A percentile compares a stretch with the other conserved stretches of the same genome.
Evolutionary conservation across 495 filamentous ascomycete species (phyloP).

Genomic region (Penicillium lagena): DNA sequence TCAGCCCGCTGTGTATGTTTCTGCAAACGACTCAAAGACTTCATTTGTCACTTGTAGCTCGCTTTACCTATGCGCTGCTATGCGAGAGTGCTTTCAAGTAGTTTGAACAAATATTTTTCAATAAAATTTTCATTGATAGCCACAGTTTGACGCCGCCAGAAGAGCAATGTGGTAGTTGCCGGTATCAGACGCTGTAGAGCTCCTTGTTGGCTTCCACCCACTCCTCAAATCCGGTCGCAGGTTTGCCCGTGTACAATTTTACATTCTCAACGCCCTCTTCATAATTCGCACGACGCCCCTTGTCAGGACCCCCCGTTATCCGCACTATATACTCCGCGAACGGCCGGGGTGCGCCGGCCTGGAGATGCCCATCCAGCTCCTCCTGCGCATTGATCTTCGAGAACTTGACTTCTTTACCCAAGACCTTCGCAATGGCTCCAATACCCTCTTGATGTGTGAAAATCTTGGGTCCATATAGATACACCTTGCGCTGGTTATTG

Average conservation of each 20-base stretch:
- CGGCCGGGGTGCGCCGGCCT: conserved; percentile 8
- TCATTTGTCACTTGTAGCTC: too few relatives aligned
- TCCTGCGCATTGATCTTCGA: conserved; percentile 10
- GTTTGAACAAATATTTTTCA: too few relatives aligned
- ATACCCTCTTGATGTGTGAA: conserved; percentile 8
- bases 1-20: too few relatives aligned
- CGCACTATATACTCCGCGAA: conserved; percentile 13
- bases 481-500: conserved; percentile 7
- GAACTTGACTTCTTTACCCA: conserved; percentile 18
- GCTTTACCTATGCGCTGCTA: too few relatives aligned
- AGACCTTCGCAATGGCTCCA: conserved; percentile 5
- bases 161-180: too few relatives aligned
- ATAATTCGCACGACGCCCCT: background rate
- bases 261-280: conserved; percentile 17
- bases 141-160: too few relatives aligned
- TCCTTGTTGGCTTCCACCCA: conserved; percentile 20
- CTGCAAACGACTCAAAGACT: too few relatives aligned
- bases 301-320: background rate
- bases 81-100: too few relatives aligned
- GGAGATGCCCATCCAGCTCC: conserved; percentile 4
- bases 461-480: conserved; percentile 17
- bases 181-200: too few relatives aligned
- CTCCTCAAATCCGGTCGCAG: conserved; percentile 16
- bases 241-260: conserved; percentile 13
- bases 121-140: too few relatives aligned